Evolutionary conservation across 768 basidiomycete genomes (phyloP).

Genomic region (Cubamyces lactineus): DNA sequence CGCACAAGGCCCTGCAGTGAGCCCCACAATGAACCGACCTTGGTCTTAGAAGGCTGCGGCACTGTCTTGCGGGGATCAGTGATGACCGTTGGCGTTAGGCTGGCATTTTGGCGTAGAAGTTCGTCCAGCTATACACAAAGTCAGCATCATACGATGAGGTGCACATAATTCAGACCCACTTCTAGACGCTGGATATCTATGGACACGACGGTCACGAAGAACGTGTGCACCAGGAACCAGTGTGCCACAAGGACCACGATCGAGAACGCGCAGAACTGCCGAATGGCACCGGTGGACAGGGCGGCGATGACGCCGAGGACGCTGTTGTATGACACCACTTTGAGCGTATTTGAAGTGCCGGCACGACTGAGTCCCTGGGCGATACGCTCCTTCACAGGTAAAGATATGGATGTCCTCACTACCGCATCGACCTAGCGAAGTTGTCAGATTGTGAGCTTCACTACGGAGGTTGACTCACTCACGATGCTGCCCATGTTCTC

Average conservation of each 20-base stretch:
- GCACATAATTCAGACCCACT: conserved; percentile 41
- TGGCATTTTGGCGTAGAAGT: conserved; percentile 74
- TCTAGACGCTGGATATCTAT: conserved; percentile 96
- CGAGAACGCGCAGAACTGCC: conserved; percentile 92
- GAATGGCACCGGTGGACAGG: conserved; percentile 77
- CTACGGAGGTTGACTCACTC: conserved; percentile 32
- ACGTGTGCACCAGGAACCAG: conserved; percentile 96
- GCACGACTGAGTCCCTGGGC: conserved; percentile 87
- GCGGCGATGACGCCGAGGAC: conserved; percentile 78
- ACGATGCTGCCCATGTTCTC: conserved; percentile 98
- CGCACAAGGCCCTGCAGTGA: conserved; percentile 53
- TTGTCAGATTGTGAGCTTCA: conserved; percentile 30
- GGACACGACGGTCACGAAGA: conserved; percentile 91
- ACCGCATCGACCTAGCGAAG: conserved; percentile 77
- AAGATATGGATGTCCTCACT: conserved; percentile 78
- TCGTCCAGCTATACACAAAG: conserved; percentile 68
- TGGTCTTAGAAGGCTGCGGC: conserved; percentile 37
- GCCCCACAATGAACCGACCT: conserved; percentile 47
- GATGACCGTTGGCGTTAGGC: conserved; percentile 49
- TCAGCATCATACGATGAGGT: conserved; percentile 15
- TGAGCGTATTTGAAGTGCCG: conserved; percentile 90
- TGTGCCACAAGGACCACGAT: conserved; percentile 94
- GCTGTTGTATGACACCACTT: conserved; percentile 84
- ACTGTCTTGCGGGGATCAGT: conserved; percentile 26
- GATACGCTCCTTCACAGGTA: conserved; percentile 90